Percentiles rank a stretch among this genome's conserved stretches.
phyloP scores from a whole-genome alignment of 148 eudicot species.

The Rhododendron mucronatum region DNA sequence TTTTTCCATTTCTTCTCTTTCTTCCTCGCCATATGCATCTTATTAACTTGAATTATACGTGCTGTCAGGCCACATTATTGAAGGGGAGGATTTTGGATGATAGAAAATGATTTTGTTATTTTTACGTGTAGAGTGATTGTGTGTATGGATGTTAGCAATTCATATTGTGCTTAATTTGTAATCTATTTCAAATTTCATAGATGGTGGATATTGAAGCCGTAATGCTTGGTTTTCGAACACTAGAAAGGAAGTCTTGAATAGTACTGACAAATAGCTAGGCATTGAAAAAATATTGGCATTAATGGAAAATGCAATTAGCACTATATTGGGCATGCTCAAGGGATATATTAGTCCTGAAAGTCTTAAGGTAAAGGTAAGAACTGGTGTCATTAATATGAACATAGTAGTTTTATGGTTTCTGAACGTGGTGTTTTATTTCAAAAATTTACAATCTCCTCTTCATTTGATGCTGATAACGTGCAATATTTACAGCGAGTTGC shows the following conservation, averaged over 20 bases:
- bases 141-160: background rate
- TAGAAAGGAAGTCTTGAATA: background rate
- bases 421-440: background rate
- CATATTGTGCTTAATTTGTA: background rate
- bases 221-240: background rate
- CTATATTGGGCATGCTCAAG: background rate
- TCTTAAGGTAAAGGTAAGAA: background rate
- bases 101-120: background rate
- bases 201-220: background rate
- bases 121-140: background rate
- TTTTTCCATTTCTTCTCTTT: background rate
- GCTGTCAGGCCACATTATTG: background rate
- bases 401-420: background rate
- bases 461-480: conserved; percentile 9
- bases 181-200: background rate
- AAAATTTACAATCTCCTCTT: background rate
- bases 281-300: background rate
- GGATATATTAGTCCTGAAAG: background rate
- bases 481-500: conserved; percentile 69
- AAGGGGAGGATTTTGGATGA: background rate
- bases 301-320: background rate
- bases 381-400: background rate
- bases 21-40: background rate
- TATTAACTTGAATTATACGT: background rate
- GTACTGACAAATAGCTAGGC: background rate